These are phyloP conservation scores for Dothiorella sarmentorum DNA, from an alignment of 2,329 filamentous ascomycete genomes.

Conservation along the genomic window DNA sequence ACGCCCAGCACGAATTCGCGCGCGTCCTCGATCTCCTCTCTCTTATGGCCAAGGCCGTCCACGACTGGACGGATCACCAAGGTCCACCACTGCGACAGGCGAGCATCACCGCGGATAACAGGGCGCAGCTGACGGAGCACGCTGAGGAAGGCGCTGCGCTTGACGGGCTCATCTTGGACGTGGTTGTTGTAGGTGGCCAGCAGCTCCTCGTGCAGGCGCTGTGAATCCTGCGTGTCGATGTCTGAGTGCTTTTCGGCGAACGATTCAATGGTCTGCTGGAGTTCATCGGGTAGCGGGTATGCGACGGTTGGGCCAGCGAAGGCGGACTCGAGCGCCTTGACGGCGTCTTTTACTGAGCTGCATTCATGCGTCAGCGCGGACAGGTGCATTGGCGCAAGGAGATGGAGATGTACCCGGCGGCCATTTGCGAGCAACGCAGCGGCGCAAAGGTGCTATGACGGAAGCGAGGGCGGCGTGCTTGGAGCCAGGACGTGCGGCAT, in stretches of 20 bases:
- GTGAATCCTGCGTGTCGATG: slow-evolving; percentile 65
- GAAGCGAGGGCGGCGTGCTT: neutral
- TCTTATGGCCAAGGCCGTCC: slow-evolving; percentile 58
- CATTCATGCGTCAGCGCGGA: slow-evolving; percentile 9
- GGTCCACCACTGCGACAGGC: slow-evolving; percentile 71
- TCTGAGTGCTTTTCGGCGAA: slow-evolving; percentile 67
- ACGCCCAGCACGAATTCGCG: slow-evolving; percentile 63
- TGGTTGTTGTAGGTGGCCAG: slow-evolving; percentile 63
- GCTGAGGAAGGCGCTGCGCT: slow-evolving; percentile 65
- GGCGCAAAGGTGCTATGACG: neutral
- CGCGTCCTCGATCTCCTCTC: slow-evolving; percentile 61
- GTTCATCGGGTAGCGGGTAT: slow-evolving; percentile 63
- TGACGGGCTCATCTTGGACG: slow-evolving; percentile 55
- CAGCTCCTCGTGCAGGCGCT: slow-evolving; percentile 71
- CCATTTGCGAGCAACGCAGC: neutral
- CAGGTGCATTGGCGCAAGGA: neutral
- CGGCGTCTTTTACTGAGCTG: slow-evolving; percentile 49
- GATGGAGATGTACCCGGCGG: slow-evolving; percentile 2
- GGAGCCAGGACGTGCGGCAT: neutral
- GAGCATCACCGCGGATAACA: slow-evolving; percentile 59
- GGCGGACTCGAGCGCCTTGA: slow-evolving; percentile 44
- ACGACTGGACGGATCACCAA: slow-evolving; percentile 56
- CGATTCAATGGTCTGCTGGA: slow-evolving; percentile 58
- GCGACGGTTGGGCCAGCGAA: slow-evolving; percentile 42
- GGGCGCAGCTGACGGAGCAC: slow-evolving; percentile 63